phyloP scores from a whole-genome alignment of 2,329 filamentous ascomycete genomes.

The Simplicillium sp. region DNA sequence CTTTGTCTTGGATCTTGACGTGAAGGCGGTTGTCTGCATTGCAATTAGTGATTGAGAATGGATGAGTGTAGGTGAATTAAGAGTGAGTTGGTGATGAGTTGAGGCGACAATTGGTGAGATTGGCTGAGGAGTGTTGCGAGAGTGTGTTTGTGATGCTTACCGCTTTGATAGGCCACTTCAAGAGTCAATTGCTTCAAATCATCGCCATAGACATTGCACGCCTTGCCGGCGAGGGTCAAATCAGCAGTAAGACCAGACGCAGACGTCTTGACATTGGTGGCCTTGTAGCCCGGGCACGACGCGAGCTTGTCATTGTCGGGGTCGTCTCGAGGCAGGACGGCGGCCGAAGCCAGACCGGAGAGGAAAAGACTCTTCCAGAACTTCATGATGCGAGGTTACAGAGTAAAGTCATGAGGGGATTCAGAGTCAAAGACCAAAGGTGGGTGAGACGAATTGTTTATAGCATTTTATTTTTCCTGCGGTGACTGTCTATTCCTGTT shows the following conservation, averaged over 20 bases:
- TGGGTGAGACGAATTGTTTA: too few relatives aligned
- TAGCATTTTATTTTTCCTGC: too few relatives aligned
- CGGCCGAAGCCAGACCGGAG: conserved; percentile 11
- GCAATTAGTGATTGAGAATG: too few relatives aligned
- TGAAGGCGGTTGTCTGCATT: conserved; percentile 58
- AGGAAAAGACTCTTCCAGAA: conserved; percentile 10
- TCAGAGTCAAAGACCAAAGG: too few relatives aligned
- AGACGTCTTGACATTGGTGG: conserved; percentile 46
- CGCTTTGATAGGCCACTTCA: conserved; percentile 36
- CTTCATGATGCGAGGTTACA: conserved; percentile 10
- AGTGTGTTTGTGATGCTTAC: neutral
- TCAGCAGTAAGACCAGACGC: conserved; percentile 55
- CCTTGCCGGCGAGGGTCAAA: conserved; percentile 56
- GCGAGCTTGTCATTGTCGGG: conserved; percentile 12
- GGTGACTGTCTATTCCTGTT: too few relatives aligned
- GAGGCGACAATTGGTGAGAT: too few relatives aligned
- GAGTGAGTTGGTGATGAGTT: too few relatives aligned
- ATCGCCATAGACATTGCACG: conserved; percentile 71
- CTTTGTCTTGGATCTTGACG: conserved; percentile 63
- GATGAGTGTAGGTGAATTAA: too few relatives aligned
- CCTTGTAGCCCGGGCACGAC: conserved; percentile 60
- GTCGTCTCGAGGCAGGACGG: conserved; percentile 9
- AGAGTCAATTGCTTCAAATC: conserved; percentile 61
- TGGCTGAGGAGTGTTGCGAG: too few relatives aligned
- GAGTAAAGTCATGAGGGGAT: too few relatives aligned